Percentiles rank a stretch among this genome's conserved stretches.
These are phyloP conservation scores for Coemansia sp. DNA, from an alignment of 192 early-diverging fungal genomes.

Conservation along the genomic window DNA sequence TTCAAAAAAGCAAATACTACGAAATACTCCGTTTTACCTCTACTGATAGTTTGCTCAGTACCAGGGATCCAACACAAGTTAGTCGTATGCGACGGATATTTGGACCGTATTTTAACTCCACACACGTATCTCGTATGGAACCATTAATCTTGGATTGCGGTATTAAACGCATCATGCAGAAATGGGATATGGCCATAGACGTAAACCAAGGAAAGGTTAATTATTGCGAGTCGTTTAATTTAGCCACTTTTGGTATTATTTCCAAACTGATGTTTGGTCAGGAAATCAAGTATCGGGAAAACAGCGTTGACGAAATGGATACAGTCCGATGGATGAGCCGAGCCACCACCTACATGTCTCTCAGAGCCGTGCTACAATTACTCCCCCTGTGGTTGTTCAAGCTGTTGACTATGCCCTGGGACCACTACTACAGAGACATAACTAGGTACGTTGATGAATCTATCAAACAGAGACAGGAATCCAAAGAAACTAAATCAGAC, in stretches of 20 bases:
- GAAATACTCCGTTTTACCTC: conserved; percentile 17
- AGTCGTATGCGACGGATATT: conserved; percentile 25
- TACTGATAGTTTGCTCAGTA: conserved; percentile 16
- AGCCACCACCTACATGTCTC: conserved; percentile 19
- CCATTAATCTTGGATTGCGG: conserved; percentile 24
- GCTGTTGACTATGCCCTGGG: conserved; percentile 19
- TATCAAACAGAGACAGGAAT: conserved; percentile 12
- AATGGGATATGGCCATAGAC: conserved; percentile 10
- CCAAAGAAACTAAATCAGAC: not conserved
- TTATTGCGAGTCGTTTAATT: conserved; percentile 17
- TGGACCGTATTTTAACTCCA: conserved; percentile 21
- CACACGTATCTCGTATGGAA: conserved; percentile 26
- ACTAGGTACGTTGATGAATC: conserved; percentile 12
- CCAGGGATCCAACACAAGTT: not conserved
- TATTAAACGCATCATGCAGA: not conserved
- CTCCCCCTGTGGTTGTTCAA: conserved; percentile 18
- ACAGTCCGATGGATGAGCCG: conserved; percentile 23
- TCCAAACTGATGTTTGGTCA: conserved; percentile 29
- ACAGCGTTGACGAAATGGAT: not conserved
- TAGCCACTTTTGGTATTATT: conserved; percentile 30
- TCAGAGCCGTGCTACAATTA: conserved; percentile 20
- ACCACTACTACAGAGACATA: conserved; percentile 18
- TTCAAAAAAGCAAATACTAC: conserved; percentile 30
- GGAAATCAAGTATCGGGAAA: conserved; percentile 3
- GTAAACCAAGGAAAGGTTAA: conserved; percentile 5